Evolutionary conservation across 805 yeast species (phyloP), one percentile per base, ranked within the genome.

Genomic region (Saturnispora gosingensis): DNA sequence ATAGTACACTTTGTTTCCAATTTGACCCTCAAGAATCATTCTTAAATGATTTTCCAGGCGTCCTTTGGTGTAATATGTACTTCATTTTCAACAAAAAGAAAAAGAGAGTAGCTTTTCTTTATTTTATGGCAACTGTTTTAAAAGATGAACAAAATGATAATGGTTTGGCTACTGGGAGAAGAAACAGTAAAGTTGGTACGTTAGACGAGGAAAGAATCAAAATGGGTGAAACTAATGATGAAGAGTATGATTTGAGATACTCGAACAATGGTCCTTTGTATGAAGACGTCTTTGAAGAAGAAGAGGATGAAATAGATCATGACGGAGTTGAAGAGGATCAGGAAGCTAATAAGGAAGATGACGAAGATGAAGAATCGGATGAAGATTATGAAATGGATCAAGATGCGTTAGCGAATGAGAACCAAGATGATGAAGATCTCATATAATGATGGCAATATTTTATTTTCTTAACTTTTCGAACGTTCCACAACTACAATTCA

Each of bases 81-180:
- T 93, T 93, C 66, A 80, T 91, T 44, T 89, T 85, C 69, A 93
- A 89, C 70, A 91, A 88, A 68, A 85, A 87, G 62, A 80, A 85
- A 69, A 91, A 91, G 69, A 78, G 98, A 56, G 98, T 93, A 2
- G 88, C 95, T 1, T 91, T 85, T 65, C 65, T 93, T 16, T 86
- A 87, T 59, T 70, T 93, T 56, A 81, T 81, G 51, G 83, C 84
- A 9, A 62, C 58, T 6, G 52, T 53, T n/a, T 45, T 56, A n/a
- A 54, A 56, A 25, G 54, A 54, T n/a, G 39, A 43, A 11, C 32
- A 43, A 4, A 36, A 43, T 25, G 51, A 49, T 9, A 18, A 43
- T 32, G 43, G 38, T n/a, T 36, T 13, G 34, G 20, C 24, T 22
- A 52, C 49, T 16, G 49, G 46, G 10, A 63, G 72, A 45, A 67